A percentile compares a stretch with the other conserved stretches of the same genome.
Conservation (phyloP, 176 grass and related monocot species). For the Zoysia pacifica region DNA sequence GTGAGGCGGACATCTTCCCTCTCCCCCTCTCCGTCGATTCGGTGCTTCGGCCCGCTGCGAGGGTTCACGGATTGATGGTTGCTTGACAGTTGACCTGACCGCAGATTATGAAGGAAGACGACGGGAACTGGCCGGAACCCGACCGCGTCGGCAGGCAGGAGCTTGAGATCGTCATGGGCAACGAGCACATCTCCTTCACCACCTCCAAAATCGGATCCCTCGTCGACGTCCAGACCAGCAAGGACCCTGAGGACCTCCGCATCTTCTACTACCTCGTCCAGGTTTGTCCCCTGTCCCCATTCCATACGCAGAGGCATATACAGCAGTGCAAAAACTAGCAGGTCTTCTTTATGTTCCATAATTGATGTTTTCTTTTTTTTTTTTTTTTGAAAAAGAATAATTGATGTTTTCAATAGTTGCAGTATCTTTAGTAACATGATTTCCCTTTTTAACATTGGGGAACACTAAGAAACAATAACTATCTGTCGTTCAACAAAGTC, state of each 20-base stretch:
- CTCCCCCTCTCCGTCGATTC: background rate
- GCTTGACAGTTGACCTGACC: background rate
- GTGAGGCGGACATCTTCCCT: background rate
- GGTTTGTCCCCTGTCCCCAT: conserved; percentile 28
- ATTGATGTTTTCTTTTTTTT: no score
- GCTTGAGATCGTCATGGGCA: conserved; percentile 94
- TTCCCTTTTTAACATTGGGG: background rate
- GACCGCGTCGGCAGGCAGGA: conserved; percentile 92
- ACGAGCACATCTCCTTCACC: conserved; percentile 97
- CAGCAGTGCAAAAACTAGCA: no score
- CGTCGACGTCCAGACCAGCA: conserved; percentile 84
- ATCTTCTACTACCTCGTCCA: conserved; percentile 97
- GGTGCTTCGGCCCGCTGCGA: background rate
- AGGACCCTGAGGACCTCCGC: conserved; percentile 86
- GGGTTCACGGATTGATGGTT: background rate
- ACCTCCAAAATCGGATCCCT: conserved; percentile 96
- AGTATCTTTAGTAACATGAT: no score
- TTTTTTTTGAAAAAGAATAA: no score
- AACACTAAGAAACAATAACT: background rate
- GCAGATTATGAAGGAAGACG: conserved; percentile 97
- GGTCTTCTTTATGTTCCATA: no score
- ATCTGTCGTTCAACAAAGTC: no score
- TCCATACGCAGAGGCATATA: no score
- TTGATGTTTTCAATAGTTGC: no score
- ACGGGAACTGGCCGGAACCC: conserved; percentile 92